Evolutionary conservation across 129 eudicot species (phyloP).

Genomic region (Deinandra increscens): DNA sequence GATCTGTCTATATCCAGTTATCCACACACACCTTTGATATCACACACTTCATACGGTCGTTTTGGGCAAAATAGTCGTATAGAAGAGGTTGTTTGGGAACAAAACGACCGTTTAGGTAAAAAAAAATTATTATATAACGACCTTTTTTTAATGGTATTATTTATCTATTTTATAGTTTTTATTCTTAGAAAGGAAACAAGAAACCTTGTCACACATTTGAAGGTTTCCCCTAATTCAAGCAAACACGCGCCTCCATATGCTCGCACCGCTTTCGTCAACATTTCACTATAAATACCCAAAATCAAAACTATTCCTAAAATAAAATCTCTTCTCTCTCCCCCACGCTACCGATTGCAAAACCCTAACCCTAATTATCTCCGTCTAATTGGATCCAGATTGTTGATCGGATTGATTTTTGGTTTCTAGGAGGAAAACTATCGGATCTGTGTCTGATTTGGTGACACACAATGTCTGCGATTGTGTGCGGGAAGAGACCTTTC

Average conservation of each 20-base stretch:
- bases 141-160: too few relatives aligned
- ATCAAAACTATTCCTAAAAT: conserved; percentile 4
- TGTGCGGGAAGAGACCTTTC: conserved; percentile 74
- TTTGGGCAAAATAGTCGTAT: too few relatives aligned
- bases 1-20: too few relatives aligned
- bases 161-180: too few relatives aligned
- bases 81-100: too few relatives aligned
- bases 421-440: not conserved
- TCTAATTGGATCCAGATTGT: not conserved
- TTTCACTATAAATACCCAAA: conserved; percentile 23
- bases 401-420: not conserved
- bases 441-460: conserved; percentile 21
- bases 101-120: too few relatives aligned
- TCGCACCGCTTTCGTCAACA: conserved; percentile 17
- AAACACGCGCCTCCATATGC: conserved; percentile 31
- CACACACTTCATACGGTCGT: too few relatives aligned
- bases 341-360: conserved; percentile 28
- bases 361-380: conserved; percentile 8
- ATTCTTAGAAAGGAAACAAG: conserved; percentile 1
- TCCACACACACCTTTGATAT: too few relatives aligned
- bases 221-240: conserved; percentile 12
- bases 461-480: conserved; percentile 65
- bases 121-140: too few relatives aligned
- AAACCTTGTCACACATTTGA: conserved; percentile 15
- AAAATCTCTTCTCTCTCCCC: conserved; percentile 28